Conservation (phyloP, 1,284 basidiomycete species). For the Ceratobasidium papillatum region DNA sequence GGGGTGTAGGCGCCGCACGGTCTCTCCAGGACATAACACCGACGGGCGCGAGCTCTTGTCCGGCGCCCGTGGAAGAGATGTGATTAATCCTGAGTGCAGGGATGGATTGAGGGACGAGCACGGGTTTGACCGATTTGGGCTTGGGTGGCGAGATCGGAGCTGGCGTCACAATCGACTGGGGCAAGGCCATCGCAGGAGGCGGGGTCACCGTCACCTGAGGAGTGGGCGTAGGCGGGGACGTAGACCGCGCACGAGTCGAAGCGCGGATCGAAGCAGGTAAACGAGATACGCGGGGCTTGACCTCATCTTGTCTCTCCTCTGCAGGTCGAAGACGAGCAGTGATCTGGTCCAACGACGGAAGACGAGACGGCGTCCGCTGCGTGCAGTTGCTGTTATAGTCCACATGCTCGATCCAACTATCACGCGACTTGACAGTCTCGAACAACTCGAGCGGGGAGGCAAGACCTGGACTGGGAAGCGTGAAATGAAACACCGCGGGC, state of each 20-base stretch:
- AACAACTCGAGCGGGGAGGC: constrained; percentile 69
- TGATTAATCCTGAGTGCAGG: constrained; percentile 33
- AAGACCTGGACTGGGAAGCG: constrained; percentile 71
- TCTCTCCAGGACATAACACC: constrained; percentile 39
- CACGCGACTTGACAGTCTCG: constrained; percentile 58
- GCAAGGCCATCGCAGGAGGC: background rate
- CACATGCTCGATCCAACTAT: constrained; percentile 71
- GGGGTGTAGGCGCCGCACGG: constrained; percentile 6
- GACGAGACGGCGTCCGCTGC: constrained; percentile 44
- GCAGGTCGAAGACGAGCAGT: constrained; percentile 62
- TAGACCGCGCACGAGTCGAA: constrained; percentile 32
- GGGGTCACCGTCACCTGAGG: background rate
- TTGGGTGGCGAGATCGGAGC: constrained; percentile 28
- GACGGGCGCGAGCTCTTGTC: constrained; percentile 28
- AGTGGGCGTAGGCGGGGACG: constrained; percentile 25
- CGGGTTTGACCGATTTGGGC: constrained; percentile 6
- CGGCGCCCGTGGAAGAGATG: background rate
- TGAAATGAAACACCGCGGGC: constrained; percentile 72
- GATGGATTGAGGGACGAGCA: constrained; percentile 36
- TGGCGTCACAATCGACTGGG: background rate
- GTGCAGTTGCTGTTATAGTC: constrained; percentile 59
- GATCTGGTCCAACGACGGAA: constrained; percentile 79
- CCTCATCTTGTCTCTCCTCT: constrained; percentile 17
- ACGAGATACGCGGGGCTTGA: constrained; percentile 32
- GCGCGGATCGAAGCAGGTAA: constrained; percentile 31